Percentiles rank a stretch among this genome's conserved stretches.
Conservation (phyloP, 2,329 filamentous ascomycete genomes). For the Trichocomaceae sp. region DNA sequence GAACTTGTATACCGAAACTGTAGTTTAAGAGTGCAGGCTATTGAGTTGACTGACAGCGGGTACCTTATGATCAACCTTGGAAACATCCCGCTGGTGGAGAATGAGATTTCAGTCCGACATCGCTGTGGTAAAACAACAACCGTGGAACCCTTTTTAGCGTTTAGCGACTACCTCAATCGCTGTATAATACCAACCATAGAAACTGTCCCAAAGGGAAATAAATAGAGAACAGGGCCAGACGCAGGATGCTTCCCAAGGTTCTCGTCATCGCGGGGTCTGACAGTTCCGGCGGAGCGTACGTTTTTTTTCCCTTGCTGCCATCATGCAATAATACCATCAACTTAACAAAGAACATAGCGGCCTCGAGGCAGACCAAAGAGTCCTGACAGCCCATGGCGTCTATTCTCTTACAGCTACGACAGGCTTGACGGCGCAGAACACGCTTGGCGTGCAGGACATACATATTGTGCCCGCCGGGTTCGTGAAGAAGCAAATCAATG, state of each 20-base stretch:
- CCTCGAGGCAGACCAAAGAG: slow-evolving; percentile 92
- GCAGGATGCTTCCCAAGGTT: slow-evolving; percentile 46
- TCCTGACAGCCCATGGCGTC: slow-evolving; percentile 82
- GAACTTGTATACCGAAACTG: too few relatives aligned
- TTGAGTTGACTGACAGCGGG: too few relatives aligned
- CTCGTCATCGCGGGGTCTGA: slow-evolving; percentile 84
- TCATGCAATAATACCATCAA: not conserved
- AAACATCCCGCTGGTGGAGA: not conserved
- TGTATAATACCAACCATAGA: not conserved
- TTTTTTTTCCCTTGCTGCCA: slow-evolving; percentile 19
- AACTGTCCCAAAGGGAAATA: too few relatives aligned
- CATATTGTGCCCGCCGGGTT: slow-evolving; percentile 73
- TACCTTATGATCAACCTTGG: too few relatives aligned
- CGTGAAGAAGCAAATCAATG: slow-evolving; percentile 76
- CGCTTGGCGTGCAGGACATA: slow-evolving; percentile 71
- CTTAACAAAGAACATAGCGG: slow-evolving; percentile 51
- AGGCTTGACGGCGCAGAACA: slow-evolving; percentile 94
- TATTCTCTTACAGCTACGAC: slow-evolving; percentile 97
- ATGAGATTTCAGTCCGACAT: not conserved
- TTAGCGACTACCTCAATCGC: not conserved
- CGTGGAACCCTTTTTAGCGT: too few relatives aligned
- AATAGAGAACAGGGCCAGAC: not conserved
- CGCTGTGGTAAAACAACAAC: not conserved
- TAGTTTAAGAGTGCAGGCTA: too few relatives aligned
- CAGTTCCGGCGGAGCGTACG: slow-evolving; percentile 82